phyloP scores from a whole-genome alignment of 2,329 filamentous ascomycete species.

The Colletotrichum coccodes region DNA sequence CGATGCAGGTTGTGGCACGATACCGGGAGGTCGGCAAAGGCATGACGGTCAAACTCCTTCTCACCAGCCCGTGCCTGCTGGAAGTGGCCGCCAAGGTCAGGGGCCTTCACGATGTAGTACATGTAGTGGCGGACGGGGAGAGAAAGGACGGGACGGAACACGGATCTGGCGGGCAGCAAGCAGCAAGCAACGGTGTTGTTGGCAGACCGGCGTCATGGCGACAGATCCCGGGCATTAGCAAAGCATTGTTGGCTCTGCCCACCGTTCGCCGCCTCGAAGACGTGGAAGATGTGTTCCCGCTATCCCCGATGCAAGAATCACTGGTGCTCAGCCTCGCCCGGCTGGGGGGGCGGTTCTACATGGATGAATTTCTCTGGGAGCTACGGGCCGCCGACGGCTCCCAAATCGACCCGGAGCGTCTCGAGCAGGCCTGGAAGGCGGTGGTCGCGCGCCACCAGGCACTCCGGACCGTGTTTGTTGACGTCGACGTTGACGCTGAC shows the following conservation, averaged over 20 bases:
- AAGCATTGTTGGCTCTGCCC: background rate
- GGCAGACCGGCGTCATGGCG: too few relatives aligned
- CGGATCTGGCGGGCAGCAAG: background rate
- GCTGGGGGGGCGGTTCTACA: background rate
- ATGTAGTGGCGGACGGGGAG: background rate
- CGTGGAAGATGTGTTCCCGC: background rate
- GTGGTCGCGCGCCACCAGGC: background rate
- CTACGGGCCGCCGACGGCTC: background rate
- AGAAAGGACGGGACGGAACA: background rate
- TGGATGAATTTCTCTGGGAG: background rate
- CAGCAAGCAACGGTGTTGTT: background rate
- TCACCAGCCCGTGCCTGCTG: background rate
- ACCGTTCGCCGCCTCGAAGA: background rate
- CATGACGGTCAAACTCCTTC: background rate
- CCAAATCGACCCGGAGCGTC: background rate
- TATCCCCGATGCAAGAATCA: background rate
- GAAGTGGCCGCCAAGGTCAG: background rate
- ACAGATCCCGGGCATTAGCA: background rate
- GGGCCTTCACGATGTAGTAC: background rate
- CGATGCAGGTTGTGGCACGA: conserved; percentile 4
- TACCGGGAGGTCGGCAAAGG: background rate
- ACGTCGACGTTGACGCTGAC: background rate
- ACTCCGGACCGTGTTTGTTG: background rate
- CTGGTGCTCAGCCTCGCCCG: background rate
- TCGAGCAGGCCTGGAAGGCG: background rate